Evolutionary conservation across 192 early-diverging fungal genomes (phyloP).

Genomic region (Podila epicladia): DNA sequence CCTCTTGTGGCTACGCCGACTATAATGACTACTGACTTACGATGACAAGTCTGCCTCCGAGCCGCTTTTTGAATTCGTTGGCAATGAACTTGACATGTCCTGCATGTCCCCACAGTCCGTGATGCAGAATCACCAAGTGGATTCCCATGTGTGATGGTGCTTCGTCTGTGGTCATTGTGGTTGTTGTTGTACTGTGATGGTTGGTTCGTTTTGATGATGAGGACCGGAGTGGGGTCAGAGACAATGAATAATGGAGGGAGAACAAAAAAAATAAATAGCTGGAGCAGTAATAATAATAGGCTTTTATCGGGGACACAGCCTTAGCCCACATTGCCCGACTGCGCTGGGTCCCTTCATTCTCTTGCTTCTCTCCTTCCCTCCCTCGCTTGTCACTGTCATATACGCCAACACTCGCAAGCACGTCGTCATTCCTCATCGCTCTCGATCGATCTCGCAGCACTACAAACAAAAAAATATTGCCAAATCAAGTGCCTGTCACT

Average conservation of each 20-base stretch:
- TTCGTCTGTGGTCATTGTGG: not conserved
- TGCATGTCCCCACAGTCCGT: conserved; percentile 72
- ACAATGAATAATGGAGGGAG: not conserved
- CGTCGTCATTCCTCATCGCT: not conserved
- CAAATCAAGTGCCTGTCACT: too few relatives aligned
- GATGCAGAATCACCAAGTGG: conserved; percentile 69
- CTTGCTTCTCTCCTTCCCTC: not conserved
- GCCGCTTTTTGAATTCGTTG: conserved; percentile 43
- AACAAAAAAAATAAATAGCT: too few relatives aligned
- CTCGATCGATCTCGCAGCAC: not conserved
- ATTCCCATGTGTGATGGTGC: conserved; percentile 8
- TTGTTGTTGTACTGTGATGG: not conserved
- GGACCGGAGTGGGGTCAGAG: not conserved
- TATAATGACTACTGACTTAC: conserved; percentile 7
- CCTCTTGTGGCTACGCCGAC: not conserved
- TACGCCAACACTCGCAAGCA: not conserved
- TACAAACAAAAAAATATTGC: not conserved
- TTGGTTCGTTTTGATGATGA: not conserved
- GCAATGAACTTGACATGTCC: conserved; percentile 60
- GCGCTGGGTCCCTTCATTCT: not conserved
- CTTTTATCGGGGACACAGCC: too few relatives aligned
- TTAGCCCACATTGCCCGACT: not conserved
- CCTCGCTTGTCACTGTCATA: not conserved
- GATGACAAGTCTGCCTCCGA: conserved; percentile 26
- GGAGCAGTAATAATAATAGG: too few relatives aligned